Conservation (phyloP, 129 eudicot genomes). For the Lonicera japonica region DNA sequence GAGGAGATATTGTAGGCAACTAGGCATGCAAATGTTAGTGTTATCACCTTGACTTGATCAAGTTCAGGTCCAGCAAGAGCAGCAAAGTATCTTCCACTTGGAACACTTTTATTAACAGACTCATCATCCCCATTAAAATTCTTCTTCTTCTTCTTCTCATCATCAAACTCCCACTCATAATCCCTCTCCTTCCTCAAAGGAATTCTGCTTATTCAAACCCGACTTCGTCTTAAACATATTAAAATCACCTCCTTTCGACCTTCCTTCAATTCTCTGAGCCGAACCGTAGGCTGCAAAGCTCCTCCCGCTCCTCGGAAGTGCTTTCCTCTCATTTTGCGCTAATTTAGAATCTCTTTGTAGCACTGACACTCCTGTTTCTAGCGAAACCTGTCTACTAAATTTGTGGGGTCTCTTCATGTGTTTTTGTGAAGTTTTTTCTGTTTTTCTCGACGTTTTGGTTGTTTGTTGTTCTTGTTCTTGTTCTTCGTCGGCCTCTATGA, state of each 20-base stretch:
- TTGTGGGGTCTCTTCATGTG: constrained; percentile 25
- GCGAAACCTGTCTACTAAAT: constrained; percentile 68
- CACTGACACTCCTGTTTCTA: constrained; percentile 69
- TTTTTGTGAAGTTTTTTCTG: constrained; percentile 24
- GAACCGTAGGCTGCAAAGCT: constrained; percentile 75
- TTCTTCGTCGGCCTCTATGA: constrained; percentile 50
- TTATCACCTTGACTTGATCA: constrained; percentile 90
- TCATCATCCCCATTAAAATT: constrained; percentile 38
- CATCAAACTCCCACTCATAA: constrained; percentile 22
- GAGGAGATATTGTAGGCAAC: too few relatives aligned
- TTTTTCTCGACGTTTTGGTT: constrained; percentile 13
- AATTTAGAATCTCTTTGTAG: constrained; percentile 37
- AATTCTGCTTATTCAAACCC: constrained; percentile 52
- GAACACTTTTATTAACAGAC: constrained; percentile 64
- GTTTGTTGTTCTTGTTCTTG: constrained; percentile 23
- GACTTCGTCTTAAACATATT: constrained; percentile 74
- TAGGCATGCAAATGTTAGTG: neutral
- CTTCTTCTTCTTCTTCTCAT: constrained; percentile 28
- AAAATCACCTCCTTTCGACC: constrained; percentile 52
- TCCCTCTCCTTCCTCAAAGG: constrained; percentile 49
- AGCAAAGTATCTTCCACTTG: constrained; percentile 96
- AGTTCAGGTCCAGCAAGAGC: constrained; percentile 94
- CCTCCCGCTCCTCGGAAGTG: constrained; percentile 65
- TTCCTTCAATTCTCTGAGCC: constrained; percentile 24
- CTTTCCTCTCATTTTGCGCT: constrained; percentile 30